Evolutionary conservation across 2,329 filamentous ascomycete species (phyloP), one percentile per base, ranked within the genome.

Genomic region (Colletotrichum orchidophilum): DNA sequence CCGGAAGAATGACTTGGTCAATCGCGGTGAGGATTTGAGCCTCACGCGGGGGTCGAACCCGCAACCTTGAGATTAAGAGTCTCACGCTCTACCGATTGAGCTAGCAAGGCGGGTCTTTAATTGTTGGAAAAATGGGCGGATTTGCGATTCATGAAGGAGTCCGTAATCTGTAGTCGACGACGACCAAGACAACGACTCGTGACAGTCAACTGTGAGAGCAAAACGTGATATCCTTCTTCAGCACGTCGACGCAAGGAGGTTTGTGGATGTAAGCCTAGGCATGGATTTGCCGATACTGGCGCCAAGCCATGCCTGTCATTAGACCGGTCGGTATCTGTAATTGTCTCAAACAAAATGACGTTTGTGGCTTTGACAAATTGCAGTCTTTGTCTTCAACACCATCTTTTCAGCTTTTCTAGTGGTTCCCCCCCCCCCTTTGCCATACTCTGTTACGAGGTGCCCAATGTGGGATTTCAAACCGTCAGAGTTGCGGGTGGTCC

Each of bases 1-100:
- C 60, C 60, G n/a, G 21, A n/a, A 15, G 60, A 54, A 21, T 54
- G 60, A 39, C 24, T 53, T 2, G 1, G 26, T 39, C 50, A 63
- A 63, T 55, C 61, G 61, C 61, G 61, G 26, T 63, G 61, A 63
- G 61, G 61, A 63, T 55, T 74, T 74, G 73, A 74, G 73, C 73
- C 73, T 72, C 72, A 74, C 72, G 72, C 72, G 73, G 73, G 73
- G 73, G 73, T 74, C 73, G 72, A 74, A 74, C 72, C 66, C 66
- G 59, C 60, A 69, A 69, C 66, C 66, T 69, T 69, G 59, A 69
- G 66, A 69, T 69, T 88, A 88, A 88, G 90, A 91, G 90, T 91
- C 89, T 90, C 86, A 91, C 89, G 89, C 89, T 92, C 90, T 60
- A 66, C 54, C 54, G 63, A 66, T 60, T 66, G 54, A 66, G 63